Base-by-base conservation (phyloP, 2,329 filamentous ascomycete genomes). In the Cadophora luteo-olivacea region DNA sequence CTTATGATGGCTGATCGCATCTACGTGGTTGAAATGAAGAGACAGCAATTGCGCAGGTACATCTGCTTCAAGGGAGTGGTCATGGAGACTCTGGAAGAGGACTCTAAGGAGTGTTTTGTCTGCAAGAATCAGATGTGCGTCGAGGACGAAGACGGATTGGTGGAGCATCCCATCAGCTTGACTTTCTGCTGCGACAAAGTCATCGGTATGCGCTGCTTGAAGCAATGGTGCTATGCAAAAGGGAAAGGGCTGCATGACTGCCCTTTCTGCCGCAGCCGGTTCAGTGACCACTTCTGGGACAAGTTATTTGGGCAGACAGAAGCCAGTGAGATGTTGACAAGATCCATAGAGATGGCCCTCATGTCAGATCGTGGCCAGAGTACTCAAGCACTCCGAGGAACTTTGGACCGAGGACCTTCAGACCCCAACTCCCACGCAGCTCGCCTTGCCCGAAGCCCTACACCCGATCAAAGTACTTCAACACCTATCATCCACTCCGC, bases 1-100 rank as follows among this genome's bases (percentile, higher is more conserved):
- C 54, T 75, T 0, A 57, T 76, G 55, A 71, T 76, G 70, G 68
- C 68, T 2, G 74, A 76, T 66, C 71, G 75, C 4, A 33, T 74
- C 19, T 58, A 69, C 7, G 67, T 72, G 16, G 60, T 73, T 1
- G 63, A 71, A 9, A 29, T 32, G 3, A 24, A 66, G 16, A 66
- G 70, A 16, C n/a, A 55, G 12, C 16, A 54, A 5, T 22, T 66
- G 25, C 41, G 68, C 9, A 22, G 64, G 12, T 16, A 58, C 4
- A 65, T 70, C 38, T 65, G 68, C 4, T 72, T 70, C 41, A 29
- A 64, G 1, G 12, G 55, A 22, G 55, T 75, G n/a, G 29, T 54
- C 16, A 16, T 48, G 41, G 24, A 55, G 8, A 25, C 63, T 33
- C 19, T 74, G 14, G 55, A 63, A 38, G 38, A 66, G 0, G 70